Conservation (phyloP, 2,329 filamentous ascomycete species). For the Boeremia lycopersici region DNA sequence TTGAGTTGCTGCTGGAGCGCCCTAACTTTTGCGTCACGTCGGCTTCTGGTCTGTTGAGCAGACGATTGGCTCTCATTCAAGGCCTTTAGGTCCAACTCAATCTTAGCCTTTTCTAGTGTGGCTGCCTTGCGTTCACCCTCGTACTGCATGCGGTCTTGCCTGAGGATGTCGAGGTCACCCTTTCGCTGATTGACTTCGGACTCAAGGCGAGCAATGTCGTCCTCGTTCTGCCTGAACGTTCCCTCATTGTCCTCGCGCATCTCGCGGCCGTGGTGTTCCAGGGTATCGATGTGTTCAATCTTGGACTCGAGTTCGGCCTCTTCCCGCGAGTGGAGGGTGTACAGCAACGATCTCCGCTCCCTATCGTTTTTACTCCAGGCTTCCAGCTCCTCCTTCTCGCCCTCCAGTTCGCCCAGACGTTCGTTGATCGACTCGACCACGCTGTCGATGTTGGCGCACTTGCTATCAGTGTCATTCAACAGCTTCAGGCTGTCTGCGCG, state of each 20-base stretch:
- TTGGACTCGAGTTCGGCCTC: constrained; percentile 78
- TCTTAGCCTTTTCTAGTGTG: constrained; percentile 79
- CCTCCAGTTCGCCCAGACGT: constrained; percentile 85
- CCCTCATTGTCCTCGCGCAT: constrained; percentile 81
- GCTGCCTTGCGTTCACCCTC: constrained; percentile 88
- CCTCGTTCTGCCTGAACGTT: constrained; percentile 77
- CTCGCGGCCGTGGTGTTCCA: constrained; percentile 80
- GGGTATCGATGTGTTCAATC: constrained; percentile 82
- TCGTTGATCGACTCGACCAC: constrained; percentile 90
- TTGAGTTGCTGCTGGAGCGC: constrained; percentile 76
- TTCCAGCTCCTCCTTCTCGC: constrained; percentile 94
- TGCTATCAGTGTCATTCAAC: constrained; percentile 95
- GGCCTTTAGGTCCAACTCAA: constrained; percentile 82
- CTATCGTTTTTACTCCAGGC: constrained; percentile 95
- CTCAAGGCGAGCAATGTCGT: constrained; percentile 77
- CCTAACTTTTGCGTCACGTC: constrained; percentile 74
- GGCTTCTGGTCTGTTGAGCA: constrained; percentile 72
- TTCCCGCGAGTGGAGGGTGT: constrained; percentile 90
- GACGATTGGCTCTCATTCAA: constrained; percentile 82
- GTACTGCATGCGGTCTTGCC: constrained; percentile 82
- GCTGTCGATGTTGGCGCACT: constrained; percentile 92
- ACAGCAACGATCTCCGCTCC: constrained; percentile 89
- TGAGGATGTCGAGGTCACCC: constrained; percentile 82
- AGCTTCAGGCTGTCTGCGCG: constrained; percentile 93
- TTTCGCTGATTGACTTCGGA: constrained; percentile 78